Base-by-base conservation (phyloP, 2,329 filamentous ascomycete species). In the Pyrenochaeta sp. region DNA sequence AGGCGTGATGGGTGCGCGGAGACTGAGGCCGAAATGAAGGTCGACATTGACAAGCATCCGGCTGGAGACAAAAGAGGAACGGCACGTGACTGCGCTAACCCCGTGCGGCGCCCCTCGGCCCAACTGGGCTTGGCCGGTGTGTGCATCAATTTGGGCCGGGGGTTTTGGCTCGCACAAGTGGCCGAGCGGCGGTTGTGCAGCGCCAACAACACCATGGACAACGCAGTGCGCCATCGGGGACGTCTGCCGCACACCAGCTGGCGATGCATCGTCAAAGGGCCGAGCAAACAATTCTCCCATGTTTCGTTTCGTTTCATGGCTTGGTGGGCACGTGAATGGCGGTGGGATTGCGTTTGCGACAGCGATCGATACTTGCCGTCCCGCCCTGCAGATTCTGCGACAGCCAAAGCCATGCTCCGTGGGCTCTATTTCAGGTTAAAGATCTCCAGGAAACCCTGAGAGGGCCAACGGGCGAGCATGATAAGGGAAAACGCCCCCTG, bases 1-100 rank as follows among this genome's bases (percentile, higher is more conserved):
- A 23, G 45, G 29, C n/a, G 31, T 14, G 21, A 49, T 41, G 41
- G n/a, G 52, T 50, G 49, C 33, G 49, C 33, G 23, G 45, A 51
- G 54, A 50, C 27, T 51, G 51, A 52, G 48, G 51, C 56, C 64
- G 66, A 67, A 66, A 69, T 67, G 61, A 67, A 62, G 51, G 37
- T 54, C 45, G 43, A 32, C 52, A 52, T 31, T 41, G 48, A 36
- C 35, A 49, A 50, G 51, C 49, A 39, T 56, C 30, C 48, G 51
- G 54, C 37, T 30, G 37, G 49, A 32, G 30, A 52, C 35, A 43
- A 54, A 57, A 60, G 27, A 49, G 56, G 42, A 43, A 50, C 31
- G 17, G 27, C n/a, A 31, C 36, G 27, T 14, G 37, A 31, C 14
- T 15, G 30, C 17, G 55, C 52, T 66, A 67, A 39, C 58, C 54